Conservation (phyloP, 352 stramenopile species). For the Blastocystis hominis region DNA sequence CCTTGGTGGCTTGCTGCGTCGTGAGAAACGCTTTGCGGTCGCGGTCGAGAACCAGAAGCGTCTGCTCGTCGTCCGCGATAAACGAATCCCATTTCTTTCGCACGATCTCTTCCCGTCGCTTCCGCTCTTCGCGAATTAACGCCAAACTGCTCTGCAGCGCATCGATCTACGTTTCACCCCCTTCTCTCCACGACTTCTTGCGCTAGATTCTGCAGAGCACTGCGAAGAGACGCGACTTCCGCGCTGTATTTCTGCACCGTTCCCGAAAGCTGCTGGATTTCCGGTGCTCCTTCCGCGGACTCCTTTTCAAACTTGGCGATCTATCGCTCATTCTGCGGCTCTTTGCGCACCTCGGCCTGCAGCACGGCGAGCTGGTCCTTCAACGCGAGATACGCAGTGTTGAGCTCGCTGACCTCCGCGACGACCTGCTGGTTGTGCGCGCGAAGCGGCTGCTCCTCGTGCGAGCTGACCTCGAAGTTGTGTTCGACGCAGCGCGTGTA, state of each 20-base stretch:
- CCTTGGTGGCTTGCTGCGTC: not conserved
- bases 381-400: constrained; percentile 70
- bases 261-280: not conserved
- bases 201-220: not conserved
- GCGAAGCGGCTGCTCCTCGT: not conserved
- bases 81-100: constrained; percentile 62
- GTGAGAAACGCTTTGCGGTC: not conserved
- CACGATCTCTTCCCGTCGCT: constrained; percentile 64
- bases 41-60: not conserved
- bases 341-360: constrained; percentile 43
- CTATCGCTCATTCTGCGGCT: not conserved
- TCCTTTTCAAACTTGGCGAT: not conserved
- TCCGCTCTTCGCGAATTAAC: constrained; percentile 70
- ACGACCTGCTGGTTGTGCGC: constrained; percentile 62
- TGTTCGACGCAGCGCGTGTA: constrained; percentile 13
- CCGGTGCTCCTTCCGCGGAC: not conserved
- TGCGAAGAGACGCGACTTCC: not conserved
- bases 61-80: not conserved
- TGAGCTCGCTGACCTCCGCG: constrained; percentile 67
- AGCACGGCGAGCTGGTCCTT: constrained; percentile 68
- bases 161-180: constrained; percentile 66
- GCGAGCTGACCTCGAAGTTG: not conserved
- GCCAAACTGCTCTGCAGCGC: constrained; percentile 76
- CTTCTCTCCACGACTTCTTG: constrained; percentile 59
- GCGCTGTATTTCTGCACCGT: not conserved